These are phyloP conservation scores for Raffaelea deltoideospora DNA, from an alignment of 2,329 filamentous ascomycete species.

Conservation along the genomic window DNA sequence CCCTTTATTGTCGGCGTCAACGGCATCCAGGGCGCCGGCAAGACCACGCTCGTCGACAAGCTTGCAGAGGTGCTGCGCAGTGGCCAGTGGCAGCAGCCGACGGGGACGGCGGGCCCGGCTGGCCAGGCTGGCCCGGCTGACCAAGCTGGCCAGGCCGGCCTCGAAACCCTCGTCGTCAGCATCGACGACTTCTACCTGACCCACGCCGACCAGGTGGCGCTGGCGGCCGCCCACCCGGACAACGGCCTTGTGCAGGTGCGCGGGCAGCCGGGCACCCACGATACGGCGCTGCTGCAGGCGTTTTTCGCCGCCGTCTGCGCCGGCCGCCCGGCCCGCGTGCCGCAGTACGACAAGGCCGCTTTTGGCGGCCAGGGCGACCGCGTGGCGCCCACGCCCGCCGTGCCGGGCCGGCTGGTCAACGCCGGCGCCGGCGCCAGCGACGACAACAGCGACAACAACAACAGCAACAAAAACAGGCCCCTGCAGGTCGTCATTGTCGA, in stretches of 20 bases:
- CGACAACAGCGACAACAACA: no score
- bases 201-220: conserved; percentile 48
- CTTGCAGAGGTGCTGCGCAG: conserved; percentile 49
- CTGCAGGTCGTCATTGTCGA: conserved; percentile 63
- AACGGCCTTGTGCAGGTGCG: conserved; percentile 70
- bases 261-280: conserved; percentile 66
- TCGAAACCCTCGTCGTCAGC: conserved; percentile 57
- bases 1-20: conserved; percentile 83
- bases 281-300: conserved; percentile 45
- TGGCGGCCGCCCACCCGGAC: conserved; percentile 48
- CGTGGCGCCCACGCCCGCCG: conserved; percentile 34
- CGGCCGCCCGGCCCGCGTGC: conserved; percentile 40
- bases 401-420: conserved; percentile 45
- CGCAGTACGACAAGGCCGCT: conserved; percentile 71
- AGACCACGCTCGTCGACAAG: conserved; percentile 68
- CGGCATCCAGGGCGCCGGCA: conserved; percentile 82
- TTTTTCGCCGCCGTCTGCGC: conserved; percentile 46
- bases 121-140: no score
- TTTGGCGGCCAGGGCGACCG: conserved; percentile 67
- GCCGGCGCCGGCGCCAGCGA: conserved; percentile 28
- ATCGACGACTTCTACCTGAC: conserved; percentile 84
- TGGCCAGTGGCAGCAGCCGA: no score
- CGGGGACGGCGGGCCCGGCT: no score
- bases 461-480: no score
- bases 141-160: conserved; percentile 37